Percentiles rank a stretch among this genome's conserved stretches.
These are phyloP conservation scores for Physaria fendleri DNA, from an alignment of 345 rosid species.

Conservation along the genomic window DNA sequence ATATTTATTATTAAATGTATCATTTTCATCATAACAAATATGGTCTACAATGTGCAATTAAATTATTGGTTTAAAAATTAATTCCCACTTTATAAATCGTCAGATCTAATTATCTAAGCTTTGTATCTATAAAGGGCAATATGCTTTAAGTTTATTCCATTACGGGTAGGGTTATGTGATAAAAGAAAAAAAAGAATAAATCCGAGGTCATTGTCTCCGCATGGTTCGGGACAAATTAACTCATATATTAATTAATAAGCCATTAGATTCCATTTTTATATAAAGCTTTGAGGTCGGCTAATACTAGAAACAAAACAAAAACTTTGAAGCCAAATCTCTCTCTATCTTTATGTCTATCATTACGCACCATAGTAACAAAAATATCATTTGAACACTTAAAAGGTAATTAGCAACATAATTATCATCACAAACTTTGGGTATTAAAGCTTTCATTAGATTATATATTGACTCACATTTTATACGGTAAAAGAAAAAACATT, in stretches of 20 bases:
- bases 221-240: slow-evolving; percentile 18
- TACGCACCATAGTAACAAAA: slow-evolving; percentile 17
- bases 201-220: slow-evolving; percentile 24
- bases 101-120: no score
- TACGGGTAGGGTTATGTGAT: slow-evolving; percentile 15
- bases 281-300: slow-evolving; percentile 24
- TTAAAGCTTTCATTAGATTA: not conserved
- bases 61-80: no score
- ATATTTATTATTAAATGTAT: no score
- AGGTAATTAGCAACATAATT: not conserved
- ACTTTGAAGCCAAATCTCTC: not conserved
- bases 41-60: no score
- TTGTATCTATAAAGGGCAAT: no score
- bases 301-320: slow-evolving; percentile 19
- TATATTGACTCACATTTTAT: slow-evolving; percentile 14
- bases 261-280: slow-evolving; percentile 17
- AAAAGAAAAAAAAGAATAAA: slow-evolving; percentile 15
- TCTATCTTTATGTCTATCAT: not conserved
- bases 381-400: slow-evolving; percentile 3
- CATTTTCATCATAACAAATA: no score
- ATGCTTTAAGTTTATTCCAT: no score
- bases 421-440: not conserved
- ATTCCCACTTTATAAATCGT: no score
- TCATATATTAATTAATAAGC: slow-evolving; percentile 29
- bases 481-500: slow-evolving; percentile 10